Percentiles rank a stretch among this genome's conserved stretches.
Evolutionary conservation across 257 asterid genomes (phyloP).

Genomic region (Salvia hispanica): DNA sequence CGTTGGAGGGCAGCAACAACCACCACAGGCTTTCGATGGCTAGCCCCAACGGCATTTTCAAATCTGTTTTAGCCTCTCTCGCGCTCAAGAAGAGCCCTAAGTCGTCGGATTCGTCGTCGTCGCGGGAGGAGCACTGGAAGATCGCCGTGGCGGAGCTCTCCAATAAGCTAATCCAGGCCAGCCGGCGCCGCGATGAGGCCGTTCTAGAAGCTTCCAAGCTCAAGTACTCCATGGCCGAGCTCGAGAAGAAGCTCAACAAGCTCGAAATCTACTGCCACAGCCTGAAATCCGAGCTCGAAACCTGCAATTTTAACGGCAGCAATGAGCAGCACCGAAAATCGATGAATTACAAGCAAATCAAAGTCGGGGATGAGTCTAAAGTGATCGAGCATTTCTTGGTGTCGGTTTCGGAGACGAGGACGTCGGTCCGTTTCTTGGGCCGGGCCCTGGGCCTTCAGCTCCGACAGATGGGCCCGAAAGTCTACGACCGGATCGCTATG

Average conservation of each 20-base stretch:
- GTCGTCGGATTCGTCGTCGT: constrained; percentile 28
- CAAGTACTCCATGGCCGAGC: constrained; percentile 81
- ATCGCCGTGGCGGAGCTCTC: constrained; percentile 80
- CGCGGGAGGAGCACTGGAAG: constrained; percentile 82
- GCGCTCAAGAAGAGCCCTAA: constrained; percentile 66
- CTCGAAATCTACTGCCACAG: constrained; percentile 83
- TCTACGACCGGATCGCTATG: constrained; percentile 58
- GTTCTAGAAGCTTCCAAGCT: constrained; percentile 78
- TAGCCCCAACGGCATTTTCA: constrained; percentile 81
- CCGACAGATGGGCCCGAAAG: constrained; percentile 62
- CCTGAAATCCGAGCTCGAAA: constrained; percentile 76
- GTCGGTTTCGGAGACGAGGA: constrained; percentile 67
- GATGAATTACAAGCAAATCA: constrained; percentile 38
- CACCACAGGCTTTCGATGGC: constrained; percentile 44
- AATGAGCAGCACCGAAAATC: constrained; percentile 34
- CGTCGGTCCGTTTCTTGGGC: constrained; percentile 59
- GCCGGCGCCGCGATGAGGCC: constrained; percentile 79
- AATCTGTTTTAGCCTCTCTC: constrained; percentile 56
- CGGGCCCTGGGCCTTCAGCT: constrained; percentile 65
- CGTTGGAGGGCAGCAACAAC: constrained; percentile 52
- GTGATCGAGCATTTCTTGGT: constrained; percentile 77
- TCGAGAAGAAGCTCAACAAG: constrained; percentile 86
- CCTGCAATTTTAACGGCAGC: constrained; percentile 29
- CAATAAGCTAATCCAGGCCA: constrained; percentile 70
- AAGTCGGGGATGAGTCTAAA: constrained; percentile 53